These are phyloP conservation scores for Cicer pinnatifidum DNA, from an alignment of 306 rosid species.

Conservation along the genomic window DNA sequence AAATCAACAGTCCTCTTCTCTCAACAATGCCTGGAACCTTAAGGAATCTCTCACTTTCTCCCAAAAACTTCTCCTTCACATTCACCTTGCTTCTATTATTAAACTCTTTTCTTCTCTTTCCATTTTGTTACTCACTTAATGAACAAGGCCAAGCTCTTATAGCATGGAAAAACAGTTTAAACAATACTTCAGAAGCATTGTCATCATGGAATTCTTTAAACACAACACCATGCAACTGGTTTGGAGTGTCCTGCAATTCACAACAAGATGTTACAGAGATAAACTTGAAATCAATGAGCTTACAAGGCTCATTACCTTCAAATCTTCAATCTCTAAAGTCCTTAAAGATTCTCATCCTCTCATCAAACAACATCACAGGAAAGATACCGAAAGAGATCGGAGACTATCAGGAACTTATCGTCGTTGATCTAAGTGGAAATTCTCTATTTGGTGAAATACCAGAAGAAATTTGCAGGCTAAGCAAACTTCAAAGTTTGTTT, in stretches of 20 bases:
- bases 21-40: conserved; percentile 85
- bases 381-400: conserved; percentile 74
- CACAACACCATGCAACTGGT: conserved; percentile 75
- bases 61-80: conserved; percentile 62
- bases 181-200: conserved; percentile 56
- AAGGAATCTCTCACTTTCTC: conserved; percentile 74
- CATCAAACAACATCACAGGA: conserved; percentile 73
- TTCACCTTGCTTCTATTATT: conserved; percentile 62
- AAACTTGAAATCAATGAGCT: conserved; percentile 57
- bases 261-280: conserved; percentile 67
- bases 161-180: conserved; percentile 77
- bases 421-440: conserved; percentile 73
- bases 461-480: conserved; percentile 69
- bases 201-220: conserved; percentile 68
- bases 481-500: conserved; percentile 56
- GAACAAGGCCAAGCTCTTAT: conserved; percentile 85
- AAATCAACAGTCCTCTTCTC: conserved; percentile 65
- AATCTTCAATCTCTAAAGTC: conserved; percentile 67
- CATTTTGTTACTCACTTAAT: conserved; percentile 67
- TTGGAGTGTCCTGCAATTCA: conserved; percentile 73
- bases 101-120: conserved; percentile 56
- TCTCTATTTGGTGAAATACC: conserved; percentile 76
- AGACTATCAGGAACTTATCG: conserved; percentile 56
- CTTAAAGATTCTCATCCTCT: conserved; percentile 59
- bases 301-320: conserved; percentile 86